phyloP scores from a whole-genome alignment of 768 basidiomycete genomes.

The Lentinula detonsa region DNA sequence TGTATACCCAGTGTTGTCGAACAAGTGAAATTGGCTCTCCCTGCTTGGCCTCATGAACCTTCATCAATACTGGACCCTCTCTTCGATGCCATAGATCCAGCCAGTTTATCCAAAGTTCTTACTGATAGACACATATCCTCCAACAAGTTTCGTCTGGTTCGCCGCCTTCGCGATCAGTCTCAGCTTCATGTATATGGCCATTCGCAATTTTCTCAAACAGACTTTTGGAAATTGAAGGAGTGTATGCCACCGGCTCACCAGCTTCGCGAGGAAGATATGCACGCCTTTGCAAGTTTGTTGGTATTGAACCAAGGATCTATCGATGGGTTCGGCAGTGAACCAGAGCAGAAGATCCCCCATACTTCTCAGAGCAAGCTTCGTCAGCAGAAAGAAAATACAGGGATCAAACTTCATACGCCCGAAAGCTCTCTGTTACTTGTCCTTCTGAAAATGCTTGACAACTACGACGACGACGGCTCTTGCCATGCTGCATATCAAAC shows the following conservation, averaged over 20 bases:
- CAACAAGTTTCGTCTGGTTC: constrained; percentile 74
- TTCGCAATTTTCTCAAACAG: constrained; percentile 44
- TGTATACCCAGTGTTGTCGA: constrained; percentile 27
- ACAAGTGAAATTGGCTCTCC: constrained; percentile 50
- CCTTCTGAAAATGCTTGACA: constrained; percentile 55
- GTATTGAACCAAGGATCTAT: constrained; percentile 53
- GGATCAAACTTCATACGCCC: constrained; percentile 23
- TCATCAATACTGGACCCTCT: constrained; percentile 38
- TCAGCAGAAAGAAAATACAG: constrained; percentile 11
- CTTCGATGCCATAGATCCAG: constrained; percentile 37
- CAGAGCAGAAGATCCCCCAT: constrained; percentile 20
- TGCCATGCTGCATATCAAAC: constrained; percentile 59
- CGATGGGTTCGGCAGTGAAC: constrained; percentile 51
- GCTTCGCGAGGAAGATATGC: constrained; percentile 62
- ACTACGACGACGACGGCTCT: constrained; percentile 32
- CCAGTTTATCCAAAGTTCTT: constrained; percentile 48
- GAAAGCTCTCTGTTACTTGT: constrained; percentile 46
- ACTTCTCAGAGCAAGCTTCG: not conserved
- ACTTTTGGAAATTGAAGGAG: constrained; percentile 84
- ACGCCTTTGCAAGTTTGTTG: constrained; percentile 68
- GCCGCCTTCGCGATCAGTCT: constrained; percentile 51
- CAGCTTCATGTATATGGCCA: constrained; percentile 29
- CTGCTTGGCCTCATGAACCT: constrained; percentile 72
- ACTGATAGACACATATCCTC: constrained; percentile 54
- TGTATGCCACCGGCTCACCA: constrained; percentile 53